Evolutionary conservation across 148 eudicot genomes (phyloP).

Genomic region (Chenopodium album): DNA sequence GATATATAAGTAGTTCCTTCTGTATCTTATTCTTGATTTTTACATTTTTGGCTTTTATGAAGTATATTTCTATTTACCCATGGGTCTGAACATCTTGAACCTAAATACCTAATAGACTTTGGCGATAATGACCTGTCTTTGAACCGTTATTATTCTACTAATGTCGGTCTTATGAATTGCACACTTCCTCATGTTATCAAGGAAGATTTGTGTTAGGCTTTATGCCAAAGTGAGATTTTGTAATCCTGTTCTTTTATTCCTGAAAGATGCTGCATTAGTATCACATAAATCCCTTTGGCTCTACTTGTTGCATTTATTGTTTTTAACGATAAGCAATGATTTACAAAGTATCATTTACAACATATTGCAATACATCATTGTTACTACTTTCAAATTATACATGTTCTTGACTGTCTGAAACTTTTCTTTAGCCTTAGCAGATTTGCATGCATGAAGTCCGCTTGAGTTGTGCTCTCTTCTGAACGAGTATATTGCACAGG

Average conservation of each 20-base stretch:
- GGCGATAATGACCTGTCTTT: neutral
- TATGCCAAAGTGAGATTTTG: neutral
- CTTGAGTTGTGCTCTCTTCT: slow-evolving; percentile 24
- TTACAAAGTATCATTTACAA: neutral
- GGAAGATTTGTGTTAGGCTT: neutral
- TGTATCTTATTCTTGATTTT: neutral
- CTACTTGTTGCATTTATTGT: neutral
- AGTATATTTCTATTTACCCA: neutral
- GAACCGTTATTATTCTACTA: neutral
- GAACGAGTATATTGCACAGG: slow-evolving; percentile 57
- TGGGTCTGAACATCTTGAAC: neutral
- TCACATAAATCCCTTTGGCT: neutral
- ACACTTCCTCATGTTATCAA: neutral
- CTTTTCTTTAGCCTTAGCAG: slow-evolving; percentile 21
- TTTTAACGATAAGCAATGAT: neutral
- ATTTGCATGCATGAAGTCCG: slow-evolving; percentile 10
- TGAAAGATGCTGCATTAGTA: neutral
- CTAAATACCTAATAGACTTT: neutral
- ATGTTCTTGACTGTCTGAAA: slow-evolving; percentile 21
- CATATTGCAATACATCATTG: slow-evolving; percentile 1
- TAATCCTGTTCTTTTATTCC: neutral
- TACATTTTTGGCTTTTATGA: neutral
- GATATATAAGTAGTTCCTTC: neutral
- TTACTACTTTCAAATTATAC: slow-evolving; percentile 2
- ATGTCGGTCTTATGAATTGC: neutral